Base-by-base conservation (phyloP, 768 basidiomycete genomes). In the Pulveroboletus sp. region DNA sequence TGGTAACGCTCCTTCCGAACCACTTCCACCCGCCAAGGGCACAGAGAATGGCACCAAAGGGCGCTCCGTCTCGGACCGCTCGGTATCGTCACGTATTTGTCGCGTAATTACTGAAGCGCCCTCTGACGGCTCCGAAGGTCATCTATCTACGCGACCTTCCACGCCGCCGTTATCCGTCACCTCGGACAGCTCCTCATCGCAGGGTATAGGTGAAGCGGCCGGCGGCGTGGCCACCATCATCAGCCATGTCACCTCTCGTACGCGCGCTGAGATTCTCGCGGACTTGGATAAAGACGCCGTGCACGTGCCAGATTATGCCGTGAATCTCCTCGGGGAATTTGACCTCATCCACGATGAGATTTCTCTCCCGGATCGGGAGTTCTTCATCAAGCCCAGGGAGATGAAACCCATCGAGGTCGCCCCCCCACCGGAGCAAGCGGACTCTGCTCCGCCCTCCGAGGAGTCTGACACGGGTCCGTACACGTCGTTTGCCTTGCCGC, bases 251-350 rank as follows among this genome's bases (percentile, higher is more conserved):
- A 50, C 59, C 12, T 58, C 62, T 10, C 74, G 71, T 35, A 52
- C 73, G 2, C 66, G 60, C 45, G 65, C 65, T 24, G 71, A 75
- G 47, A 69, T 76, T 39, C 62, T 74, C 32, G 64, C 68, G 27
- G 64, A 55, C 38, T 41, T 67, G 56, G 62, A 63, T 42, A 62
- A 65, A 48, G 54, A 75, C 19, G 63, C 61, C 14, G 62, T 72
- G 34, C 53, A 66, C 43, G 66, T 77, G 43, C 76, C 77, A 9
- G 71, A 71, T 43, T 78, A 78, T 49, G 75, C 74, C 6, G 59
- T 69, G 45, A 67, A 73, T 53, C 72, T 78, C 36, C 63, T 78
- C 45, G 69, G 72, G 23, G 71, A 63, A 13, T 68, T 78, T 19
- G 76, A 76, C 47, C 58, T 67, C 49, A 66, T 69, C 43, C 62